Conservation (phyloP, 768 basidiomycete species). For the Amanita molliuscula region DNA sequence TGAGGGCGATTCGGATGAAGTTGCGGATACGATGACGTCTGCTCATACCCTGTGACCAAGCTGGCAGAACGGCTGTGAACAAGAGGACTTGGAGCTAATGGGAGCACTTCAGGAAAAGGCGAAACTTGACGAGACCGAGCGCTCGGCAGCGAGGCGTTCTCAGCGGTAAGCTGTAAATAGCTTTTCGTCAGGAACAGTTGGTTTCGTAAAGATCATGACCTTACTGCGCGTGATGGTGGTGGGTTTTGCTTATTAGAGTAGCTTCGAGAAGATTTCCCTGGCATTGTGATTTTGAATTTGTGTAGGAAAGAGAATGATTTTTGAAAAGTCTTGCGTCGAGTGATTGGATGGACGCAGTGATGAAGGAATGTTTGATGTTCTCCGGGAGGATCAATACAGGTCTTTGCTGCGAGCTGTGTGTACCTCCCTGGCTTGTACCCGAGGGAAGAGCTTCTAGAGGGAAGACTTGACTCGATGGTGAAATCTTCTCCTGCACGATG, state of each 20-base stretch:
- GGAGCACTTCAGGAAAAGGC: background rate
- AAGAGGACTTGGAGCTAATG: background rate
- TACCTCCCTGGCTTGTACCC: background rate
- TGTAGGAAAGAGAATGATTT: background rate
- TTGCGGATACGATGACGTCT: background rate
- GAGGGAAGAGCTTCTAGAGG: background rate
- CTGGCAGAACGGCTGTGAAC: background rate
- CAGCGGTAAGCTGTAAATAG: background rate
- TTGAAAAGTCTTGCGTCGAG: background rate
- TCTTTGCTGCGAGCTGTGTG: background rate
- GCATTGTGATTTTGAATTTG: background rate
- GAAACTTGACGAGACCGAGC: background rate
- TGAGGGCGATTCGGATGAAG: background rate
- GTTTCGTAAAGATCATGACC: no score
- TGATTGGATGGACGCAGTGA: background rate
- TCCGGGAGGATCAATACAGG: background rate
- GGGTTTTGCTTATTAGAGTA: background rate
- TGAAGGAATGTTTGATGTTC: background rate
- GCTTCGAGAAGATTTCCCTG: background rate
- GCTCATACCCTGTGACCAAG: background rate
- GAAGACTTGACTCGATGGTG: background rate
- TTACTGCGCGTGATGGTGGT: background rate
- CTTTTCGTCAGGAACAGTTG: background rate
- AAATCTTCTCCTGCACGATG: conserved; percentile 1
- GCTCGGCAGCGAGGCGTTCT: background rate